A percentile compares a stretch with the other conserved stretches of the same genome.
Conservation (phyloP, 2,329 filamentous ascomycete species). For the Podosphaera aphanis region DNA sequence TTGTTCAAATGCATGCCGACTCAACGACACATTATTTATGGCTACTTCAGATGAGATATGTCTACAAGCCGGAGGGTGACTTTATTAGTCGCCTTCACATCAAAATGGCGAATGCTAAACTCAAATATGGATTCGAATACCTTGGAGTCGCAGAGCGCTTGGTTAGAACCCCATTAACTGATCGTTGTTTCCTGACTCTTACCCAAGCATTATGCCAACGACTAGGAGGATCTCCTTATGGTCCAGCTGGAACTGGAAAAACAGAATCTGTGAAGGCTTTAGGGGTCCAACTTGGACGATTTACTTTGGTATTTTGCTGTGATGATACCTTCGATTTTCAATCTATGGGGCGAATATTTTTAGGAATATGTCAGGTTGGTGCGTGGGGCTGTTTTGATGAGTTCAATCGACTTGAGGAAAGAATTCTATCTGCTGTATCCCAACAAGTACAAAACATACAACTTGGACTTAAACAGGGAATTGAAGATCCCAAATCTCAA, state of each 20-base stretch:
- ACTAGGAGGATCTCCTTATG: constrained; percentile 89
- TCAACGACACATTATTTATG: constrained; percentile 68
- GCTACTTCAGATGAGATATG: constrained; percentile 92
- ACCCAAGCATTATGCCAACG: constrained; percentile 89
- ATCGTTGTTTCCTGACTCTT: constrained; percentile 92
- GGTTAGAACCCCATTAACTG: constrained; percentile 86
- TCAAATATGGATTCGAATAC: constrained; percentile 96
- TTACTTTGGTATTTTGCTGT: constrained; percentile 97
- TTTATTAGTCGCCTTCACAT: constrained; percentile 63
- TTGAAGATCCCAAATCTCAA: constrained; percentile 58
- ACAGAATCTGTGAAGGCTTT: constrained; percentile 97
- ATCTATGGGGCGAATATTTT: constrained; percentile 97
- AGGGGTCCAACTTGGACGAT: constrained; percentile 84
- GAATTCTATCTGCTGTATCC: constrained; percentile 90
- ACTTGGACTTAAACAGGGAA: constrained; percentile 69
- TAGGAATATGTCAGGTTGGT: constrained; percentile 95
- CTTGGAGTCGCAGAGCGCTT: constrained; percentile 88
- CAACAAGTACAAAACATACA: constrained; percentile 99
- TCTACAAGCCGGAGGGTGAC: constrained; percentile 64
- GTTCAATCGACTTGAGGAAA: constrained; percentile 96
- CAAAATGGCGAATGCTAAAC: constrained; percentile 87
- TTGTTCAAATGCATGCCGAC: constrained; percentile 51
- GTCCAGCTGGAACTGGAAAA: constrained; percentile 92
- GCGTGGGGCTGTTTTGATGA: constrained; percentile 99
- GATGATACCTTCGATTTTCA: constrained; percentile 99